phyloP scores from a whole-genome alignment of 2,329 filamentous ascomycete genomes.

The Penicillium sp. region DNA sequence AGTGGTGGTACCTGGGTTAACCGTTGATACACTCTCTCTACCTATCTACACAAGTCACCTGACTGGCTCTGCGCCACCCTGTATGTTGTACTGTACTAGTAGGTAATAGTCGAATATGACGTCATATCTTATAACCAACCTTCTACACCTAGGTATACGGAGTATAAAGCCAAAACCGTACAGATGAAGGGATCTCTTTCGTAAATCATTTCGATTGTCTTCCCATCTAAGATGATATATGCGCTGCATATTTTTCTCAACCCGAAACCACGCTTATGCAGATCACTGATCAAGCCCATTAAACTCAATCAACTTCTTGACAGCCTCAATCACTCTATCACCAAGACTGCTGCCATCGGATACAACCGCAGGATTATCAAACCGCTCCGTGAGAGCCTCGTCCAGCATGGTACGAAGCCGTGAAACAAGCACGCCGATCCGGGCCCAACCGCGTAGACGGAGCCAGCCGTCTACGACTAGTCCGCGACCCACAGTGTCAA shows the following conservation, averaged over 20 bases:
- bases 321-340: slow-evolving; percentile 65
- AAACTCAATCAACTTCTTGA: slow-evolving; percentile 78
- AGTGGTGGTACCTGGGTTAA: not conserved
- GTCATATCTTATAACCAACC: not conserved
- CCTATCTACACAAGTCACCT: slow-evolving; percentile 2
- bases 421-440: slow-evolving; percentile 86
- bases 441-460: slow-evolving; percentile 80
- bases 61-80: not conserved
- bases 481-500: slow-evolving; percentile 84
- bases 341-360: slow-evolving; percentile 38
- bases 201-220: not conserved
- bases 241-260: not conserved
- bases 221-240: not conserved
- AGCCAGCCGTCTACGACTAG: slow-evolving; percentile 92
- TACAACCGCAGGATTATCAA: slow-evolving; percentile 69
- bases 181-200: not conserved
- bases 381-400: slow-evolving; percentile 72
- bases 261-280: not conserved
- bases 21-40: not conserved
- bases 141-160: too few species aligned
- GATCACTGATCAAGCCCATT: slow-evolving; percentile 70
- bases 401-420: slow-evolving; percentile 84
- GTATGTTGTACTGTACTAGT: slow-evolving; percentile 1
- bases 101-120: not conserved
- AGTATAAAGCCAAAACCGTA: not conserved